A percentile compares a stretch with the other conserved stretches of the same genome.
phyloP scores from a whole-genome alignment of 257 asterid species.

The Solanum ahanhuiri region DNA sequence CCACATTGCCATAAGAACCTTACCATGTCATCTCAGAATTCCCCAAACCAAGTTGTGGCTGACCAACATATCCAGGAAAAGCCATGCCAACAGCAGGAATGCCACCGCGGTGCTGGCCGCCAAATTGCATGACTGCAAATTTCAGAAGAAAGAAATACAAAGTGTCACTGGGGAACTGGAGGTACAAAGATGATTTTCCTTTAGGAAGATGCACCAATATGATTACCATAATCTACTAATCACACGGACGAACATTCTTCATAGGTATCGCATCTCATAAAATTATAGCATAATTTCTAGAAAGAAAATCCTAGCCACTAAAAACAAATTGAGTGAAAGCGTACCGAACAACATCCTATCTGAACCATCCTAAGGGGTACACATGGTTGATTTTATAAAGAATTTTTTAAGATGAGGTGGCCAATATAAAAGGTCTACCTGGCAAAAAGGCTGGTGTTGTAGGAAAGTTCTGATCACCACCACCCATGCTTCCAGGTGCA shows the following conservation, averaged over 20 bases:
- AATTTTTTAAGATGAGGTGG: background rate
- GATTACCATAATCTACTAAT: background rate
- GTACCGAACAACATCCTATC: background rate
- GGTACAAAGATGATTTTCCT: background rate
- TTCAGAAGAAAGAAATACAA: background rate
- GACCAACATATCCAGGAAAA: slow-evolving; percentile 91
- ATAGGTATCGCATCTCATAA: background rate
- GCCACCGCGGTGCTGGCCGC: slow-evolving; percentile 87
- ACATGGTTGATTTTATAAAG: background rate
- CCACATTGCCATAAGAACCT: background rate
- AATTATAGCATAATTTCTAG: background rate
- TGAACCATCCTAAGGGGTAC: background rate
- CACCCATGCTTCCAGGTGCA: slow-evolving; percentile 45
- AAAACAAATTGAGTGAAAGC: background rate
- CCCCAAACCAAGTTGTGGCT: slow-evolving; percentile 74
- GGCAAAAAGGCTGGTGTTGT: slow-evolving; percentile 69
- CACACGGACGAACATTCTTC: background rate
- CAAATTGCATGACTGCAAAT: slow-evolving; percentile 80
- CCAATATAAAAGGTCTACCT: slow-evolving; percentile 24
- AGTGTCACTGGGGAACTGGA: background rate
- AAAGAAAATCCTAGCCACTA: background rate
- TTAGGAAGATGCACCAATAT: background rate
- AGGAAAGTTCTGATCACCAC: slow-evolving; percentile 61
- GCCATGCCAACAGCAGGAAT: slow-evolving; percentile 99
- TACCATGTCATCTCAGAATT: slow-evolving; percentile 99